These are phyloP conservation scores for Aspergillus pseudonomiae DNA, from an alignment of 2,329 filamentous ascomycete genomes.

Conservation along the genomic window DNA sequence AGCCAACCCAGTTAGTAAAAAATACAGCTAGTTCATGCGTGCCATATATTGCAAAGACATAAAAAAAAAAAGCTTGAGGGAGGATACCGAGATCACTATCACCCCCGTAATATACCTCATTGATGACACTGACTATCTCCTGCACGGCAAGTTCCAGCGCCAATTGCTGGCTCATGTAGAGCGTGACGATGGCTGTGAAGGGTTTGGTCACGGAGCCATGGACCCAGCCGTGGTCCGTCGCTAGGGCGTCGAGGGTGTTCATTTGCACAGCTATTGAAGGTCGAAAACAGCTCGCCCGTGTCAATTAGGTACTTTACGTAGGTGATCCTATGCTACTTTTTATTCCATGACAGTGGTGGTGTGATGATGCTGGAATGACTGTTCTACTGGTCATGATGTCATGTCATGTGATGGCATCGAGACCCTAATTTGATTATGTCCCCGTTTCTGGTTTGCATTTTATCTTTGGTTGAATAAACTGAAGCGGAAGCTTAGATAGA, in stretches of 20 bases:
- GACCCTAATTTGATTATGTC: background rate
- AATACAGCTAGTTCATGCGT: too few relatives aligned
- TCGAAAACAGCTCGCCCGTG: background rate
- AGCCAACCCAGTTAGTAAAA: too few relatives aligned
- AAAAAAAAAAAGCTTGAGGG: background rate
- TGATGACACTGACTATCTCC: slow-evolving; percentile 14
- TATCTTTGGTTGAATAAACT: background rate
- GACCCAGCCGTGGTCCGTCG: slow-evolving; percentile 12
- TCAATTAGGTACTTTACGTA: too few relatives aligned
- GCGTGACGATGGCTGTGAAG: slow-evolving; percentile 14
- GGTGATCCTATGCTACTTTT: background rate
- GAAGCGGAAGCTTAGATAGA: background rate
- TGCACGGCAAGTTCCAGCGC: slow-evolving; percentile 5
- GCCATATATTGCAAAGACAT: background rate
- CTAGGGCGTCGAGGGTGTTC: slow-evolving; percentile 15
- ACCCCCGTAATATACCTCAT: slow-evolving; percentile 9
- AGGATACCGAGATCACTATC: slow-evolving; percentile 9
- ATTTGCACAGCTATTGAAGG: background rate
- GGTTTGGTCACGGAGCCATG: slow-evolving; percentile 16
- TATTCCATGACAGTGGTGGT: background rate
- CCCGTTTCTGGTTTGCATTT: background rate
- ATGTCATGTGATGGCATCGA: slow-evolving; percentile 3
- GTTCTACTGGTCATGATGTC: slow-evolving; percentile 12
- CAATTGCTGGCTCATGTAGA: slow-evolving; percentile 13
- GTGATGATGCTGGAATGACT: background rate